These are phyloP conservation scores for Carex myosuroides DNA, from an alignment of 176 grass and related monocot genomes.

Conservation along the genomic window DNA sequence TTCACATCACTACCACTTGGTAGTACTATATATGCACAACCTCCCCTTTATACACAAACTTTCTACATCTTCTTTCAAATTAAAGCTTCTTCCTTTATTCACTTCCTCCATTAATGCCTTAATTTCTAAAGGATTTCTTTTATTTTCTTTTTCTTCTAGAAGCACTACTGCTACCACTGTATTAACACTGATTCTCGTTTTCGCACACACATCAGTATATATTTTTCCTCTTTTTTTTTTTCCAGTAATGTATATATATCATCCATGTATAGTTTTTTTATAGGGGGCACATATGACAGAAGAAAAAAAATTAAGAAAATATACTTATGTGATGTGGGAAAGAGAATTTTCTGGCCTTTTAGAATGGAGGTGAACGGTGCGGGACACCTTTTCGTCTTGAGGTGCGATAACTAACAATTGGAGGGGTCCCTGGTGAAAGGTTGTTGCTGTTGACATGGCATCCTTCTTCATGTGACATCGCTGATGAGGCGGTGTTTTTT, in stretches of 20 bases:
- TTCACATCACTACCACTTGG: background rate
- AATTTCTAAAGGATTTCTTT: background rate
- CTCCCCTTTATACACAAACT: constrained; percentile 18
- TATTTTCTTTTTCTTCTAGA: background rate
- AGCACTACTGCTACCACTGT: background rate
- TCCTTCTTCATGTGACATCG: background rate
- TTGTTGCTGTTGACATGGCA: background rate
- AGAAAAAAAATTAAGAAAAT: background rate
- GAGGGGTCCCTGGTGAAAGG: constrained; percentile 38
- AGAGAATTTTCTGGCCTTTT: background rate
- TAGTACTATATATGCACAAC: background rate
- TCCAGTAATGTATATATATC: background rate
- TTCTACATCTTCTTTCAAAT: constrained; percentile 3
- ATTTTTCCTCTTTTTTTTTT: background rate
- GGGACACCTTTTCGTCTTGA: constrained; percentile 38
- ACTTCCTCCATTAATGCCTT: background rate
- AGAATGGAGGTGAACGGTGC: constrained; percentile 40
- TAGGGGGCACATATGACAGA: background rate
- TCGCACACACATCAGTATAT: constrained; percentile 12
- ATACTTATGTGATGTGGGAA: background rate
- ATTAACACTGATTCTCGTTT: background rate
- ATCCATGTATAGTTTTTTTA: background rate
- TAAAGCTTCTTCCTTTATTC: constrained; percentile 19
- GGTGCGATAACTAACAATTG: constrained; percentile 36
- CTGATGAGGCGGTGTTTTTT: background rate